A percentile compares a stretch with the other conserved stretches of the same genome.
phyloP scores from a whole-genome alignment of 257 asterid genomes.

The Rehmannia glutinosa region DNA sequence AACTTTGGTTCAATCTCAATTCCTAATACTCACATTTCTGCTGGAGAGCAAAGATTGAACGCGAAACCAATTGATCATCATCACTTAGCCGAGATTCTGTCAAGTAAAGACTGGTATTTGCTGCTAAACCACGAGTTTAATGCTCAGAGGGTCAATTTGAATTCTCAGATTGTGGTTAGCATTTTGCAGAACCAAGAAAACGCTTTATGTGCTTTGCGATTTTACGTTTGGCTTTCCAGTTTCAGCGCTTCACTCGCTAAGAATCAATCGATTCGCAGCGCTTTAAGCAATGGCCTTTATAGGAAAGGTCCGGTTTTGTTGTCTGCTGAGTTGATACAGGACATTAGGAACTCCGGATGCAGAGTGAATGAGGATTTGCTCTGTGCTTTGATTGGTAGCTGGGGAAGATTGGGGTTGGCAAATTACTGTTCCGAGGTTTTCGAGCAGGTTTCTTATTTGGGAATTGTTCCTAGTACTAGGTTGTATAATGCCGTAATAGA shows the following conservation, averaged over 20 bases:
- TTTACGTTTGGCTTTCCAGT: slow-evolving; percentile 65
- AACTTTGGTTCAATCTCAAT: slow-evolving; percentile 32
- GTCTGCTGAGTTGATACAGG: slow-evolving; percentile 66
- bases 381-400: slow-evolving; percentile 66
- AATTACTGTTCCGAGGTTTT: slow-evolving; percentile 77
- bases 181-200: slow-evolving; percentile 77
- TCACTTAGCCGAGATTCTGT: slow-evolving; percentile 48
- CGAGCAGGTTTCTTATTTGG: slow-evolving; percentile 83
- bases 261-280: slow-evolving; percentile 46
- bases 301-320: slow-evolving; percentile 78
- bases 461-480: slow-evolving; percentile 69
- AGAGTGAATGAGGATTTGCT: slow-evolving; percentile 59
- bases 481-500: slow-evolving; percentile 86
- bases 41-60: slow-evolving; percentile 3
- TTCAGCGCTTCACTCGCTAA: slow-evolving; percentile 40
- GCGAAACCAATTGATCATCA: slow-evolving; percentile 47
- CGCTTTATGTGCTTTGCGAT: slow-evolving; percentile 53
- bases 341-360: slow-evolving; percentile 55
- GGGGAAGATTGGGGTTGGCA: slow-evolving; percentile 92
- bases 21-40: slow-evolving; percentile 22
- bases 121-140: slow-evolving; percentile 66
- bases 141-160: slow-evolving; percentile 39
- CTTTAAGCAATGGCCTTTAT: slow-evolving; percentile 53
- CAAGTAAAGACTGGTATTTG: slow-evolving; percentile 78
- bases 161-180: slow-evolving; percentile 44